These are phyloP conservation scores for Candolleomyces efflorescens DNA, from an alignment of 768 basidiomycete genomes.

Conservation along the genomic window DNA sequence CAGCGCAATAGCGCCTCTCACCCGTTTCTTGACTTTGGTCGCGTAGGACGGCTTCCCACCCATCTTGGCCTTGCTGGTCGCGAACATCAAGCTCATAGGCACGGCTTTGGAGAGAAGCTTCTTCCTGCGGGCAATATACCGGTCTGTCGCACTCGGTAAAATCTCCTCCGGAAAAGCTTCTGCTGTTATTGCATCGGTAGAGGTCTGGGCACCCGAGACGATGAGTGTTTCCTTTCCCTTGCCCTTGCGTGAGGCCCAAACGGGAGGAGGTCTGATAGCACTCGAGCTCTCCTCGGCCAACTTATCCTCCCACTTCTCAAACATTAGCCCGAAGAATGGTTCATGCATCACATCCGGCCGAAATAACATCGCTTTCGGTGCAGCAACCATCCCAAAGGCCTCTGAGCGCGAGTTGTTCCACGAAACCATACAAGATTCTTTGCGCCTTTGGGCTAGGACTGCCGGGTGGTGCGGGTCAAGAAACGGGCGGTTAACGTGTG, in stretches of 20 bases:
- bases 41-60: conserved; percentile 5
- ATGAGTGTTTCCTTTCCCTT: neutral
- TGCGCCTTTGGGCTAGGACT: neutral
- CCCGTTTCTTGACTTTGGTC: neutral
- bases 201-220: neutral
- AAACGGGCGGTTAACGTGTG: neutral
- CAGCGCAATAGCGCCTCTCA: neutral
- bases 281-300: neutral
- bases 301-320: conserved; percentile 5
- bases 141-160: neutral
- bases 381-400: neutral
- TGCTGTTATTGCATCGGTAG: neutral
- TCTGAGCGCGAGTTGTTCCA: neutral
- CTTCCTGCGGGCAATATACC: neutral
- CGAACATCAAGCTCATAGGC: conserved; percentile 5
- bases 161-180: neutral
- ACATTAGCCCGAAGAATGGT: neutral
- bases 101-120: conserved; percentile 3
- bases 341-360: neutral
- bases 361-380: conserved; percentile 2
- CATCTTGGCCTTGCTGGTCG: conserved; percentile 8
- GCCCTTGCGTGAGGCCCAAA: neutral
- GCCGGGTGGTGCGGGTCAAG: conserved; percentile 5
- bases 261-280: neutral
- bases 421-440: neutral